Base-by-base conservation (phyloP, 2,329 filamentous ascomycete species). In the Hymenoscyphus infarciens region DNA sequence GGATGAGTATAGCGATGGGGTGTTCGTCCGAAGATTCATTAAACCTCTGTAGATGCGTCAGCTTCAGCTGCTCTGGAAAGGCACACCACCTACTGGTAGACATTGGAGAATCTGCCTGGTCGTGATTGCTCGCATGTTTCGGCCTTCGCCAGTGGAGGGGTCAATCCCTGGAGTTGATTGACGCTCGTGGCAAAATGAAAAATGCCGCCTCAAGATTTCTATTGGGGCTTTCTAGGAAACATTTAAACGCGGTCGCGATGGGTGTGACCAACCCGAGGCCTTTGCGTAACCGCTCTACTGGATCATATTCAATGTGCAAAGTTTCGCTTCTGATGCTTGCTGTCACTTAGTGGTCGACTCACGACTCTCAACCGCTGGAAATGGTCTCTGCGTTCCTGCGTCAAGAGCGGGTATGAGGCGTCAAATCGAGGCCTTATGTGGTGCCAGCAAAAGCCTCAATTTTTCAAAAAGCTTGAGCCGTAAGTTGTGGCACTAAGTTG, bases 41-140 rank as follows among this genome's bases (percentile, higher is more conserved):
- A 52, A 52, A 52, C 45, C 45, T 52, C 19, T 52, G 19, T 1
- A 52, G 13, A 52, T 25, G 10, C 22, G 45, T 22, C 45, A 52
- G 19, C 10, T 25, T 52, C 45, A 52, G 45, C 45, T 52, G 19
- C 45, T 25, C 45, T 25, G 13, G 19, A 11, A 22, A 11, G 45
- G 45, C 19, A 52, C 10, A 22, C 22, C 45, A 52, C 22, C 45
- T 52, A n/a, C n/a, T n/a, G n/a, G n/a, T n/a, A 11, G 45, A 52
- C 2, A 25, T 49, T 25, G 39, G 39, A 42, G 19, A 52, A 25
- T 52, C 45, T 25, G 45, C 45, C 45, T 52, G 25, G 19, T 52
- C 45, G 45, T 52, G 45, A 52, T 52, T 13, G 45, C 45, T 52
- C 19, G 45, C 19, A 52, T 52, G 19, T 52, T 52, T 52, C 45